Conservation (phyloP, 140 eudicot species). For the Eryngium alpinum region DNA sequence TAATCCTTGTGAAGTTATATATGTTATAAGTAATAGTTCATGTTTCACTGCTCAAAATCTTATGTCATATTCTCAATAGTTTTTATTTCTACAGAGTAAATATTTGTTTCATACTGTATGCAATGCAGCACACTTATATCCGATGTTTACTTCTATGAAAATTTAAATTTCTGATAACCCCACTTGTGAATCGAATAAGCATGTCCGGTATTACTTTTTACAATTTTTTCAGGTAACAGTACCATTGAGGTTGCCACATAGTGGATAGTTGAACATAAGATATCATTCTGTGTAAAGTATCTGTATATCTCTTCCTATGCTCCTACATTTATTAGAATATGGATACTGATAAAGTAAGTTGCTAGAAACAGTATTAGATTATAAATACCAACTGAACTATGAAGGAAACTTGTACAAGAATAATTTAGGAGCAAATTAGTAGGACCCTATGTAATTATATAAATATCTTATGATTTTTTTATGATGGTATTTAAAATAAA, state of each 20-base stretch:
- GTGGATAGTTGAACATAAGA: slow-evolving; percentile 95
- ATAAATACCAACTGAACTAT: too few species aligned
- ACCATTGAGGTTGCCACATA: slow-evolving; percentile 85
- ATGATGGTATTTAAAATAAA: too few species aligned
- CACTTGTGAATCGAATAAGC: slow-evolving; percentile 6
- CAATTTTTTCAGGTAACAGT: slow-evolving; percentile 49
- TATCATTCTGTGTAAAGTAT: too few species aligned
- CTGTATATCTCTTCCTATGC: too few species aligned
- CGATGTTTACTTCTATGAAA: background rate
- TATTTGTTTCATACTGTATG: slow-evolving; percentile 1
- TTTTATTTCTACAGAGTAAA: background rate
- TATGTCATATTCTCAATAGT: background rate
- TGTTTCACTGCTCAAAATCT: background rate
- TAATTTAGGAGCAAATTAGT: too few species aligned
- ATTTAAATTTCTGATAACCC: background rate
- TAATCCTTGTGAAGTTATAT: too few species aligned
- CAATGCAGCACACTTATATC: background rate
- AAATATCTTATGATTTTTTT: too few species aligned
- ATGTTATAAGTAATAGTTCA: background rate
- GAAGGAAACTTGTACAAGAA: too few species aligned
- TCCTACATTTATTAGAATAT: too few species aligned
- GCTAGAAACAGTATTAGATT: too few species aligned
- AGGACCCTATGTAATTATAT: too few species aligned
- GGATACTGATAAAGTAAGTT: too few species aligned
- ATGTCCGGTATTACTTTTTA: background rate